phyloP scores from a whole-genome alignment of 352 stramenopile species.

The Globisporangium canariense region DNA sequence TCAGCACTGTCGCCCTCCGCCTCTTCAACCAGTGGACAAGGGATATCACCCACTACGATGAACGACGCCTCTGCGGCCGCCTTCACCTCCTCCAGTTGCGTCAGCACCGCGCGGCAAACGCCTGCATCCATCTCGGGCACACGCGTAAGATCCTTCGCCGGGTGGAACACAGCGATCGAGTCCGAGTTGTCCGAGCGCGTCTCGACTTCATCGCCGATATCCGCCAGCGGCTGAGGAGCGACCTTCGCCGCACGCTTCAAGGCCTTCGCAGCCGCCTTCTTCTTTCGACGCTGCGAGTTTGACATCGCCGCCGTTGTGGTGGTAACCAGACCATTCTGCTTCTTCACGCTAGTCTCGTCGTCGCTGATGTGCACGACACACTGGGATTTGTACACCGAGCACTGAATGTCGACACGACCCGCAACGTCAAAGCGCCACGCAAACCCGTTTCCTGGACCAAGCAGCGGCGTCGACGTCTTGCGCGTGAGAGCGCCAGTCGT shows the following conservation, averaged over 20 bases:
- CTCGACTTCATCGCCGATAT: conserved; percentile 21
- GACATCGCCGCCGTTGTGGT: background rate
- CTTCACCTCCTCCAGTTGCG: conserved; percentile 49
- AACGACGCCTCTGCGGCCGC: conserved; percentile 16
- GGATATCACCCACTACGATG: conserved; percentile 61
- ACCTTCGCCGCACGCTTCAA: conserved; percentile 15
- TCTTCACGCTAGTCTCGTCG: conserved; percentile 11
- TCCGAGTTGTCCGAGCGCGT: conserved; percentile 15
- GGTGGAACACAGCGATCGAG: conserved; percentile 38
- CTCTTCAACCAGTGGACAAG: conserved; percentile 41
- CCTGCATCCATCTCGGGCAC: conserved; percentile 41
- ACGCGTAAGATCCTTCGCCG: conserved; percentile 26
- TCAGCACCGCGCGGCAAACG: conserved; percentile 48
- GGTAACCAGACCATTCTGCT: conserved; percentile 16
- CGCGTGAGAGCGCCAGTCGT: background rate
- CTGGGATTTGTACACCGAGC: conserved; percentile 36
- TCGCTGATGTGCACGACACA: conserved; percentile 25
- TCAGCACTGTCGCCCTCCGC: conserved; percentile 7
- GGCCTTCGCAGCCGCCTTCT: conserved; percentile 22
- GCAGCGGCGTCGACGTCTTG: conserved; percentile 23
- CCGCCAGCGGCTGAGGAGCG: conserved; percentile 18
- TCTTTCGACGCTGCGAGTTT: conserved; percentile 13
- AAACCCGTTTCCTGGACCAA: conserved; percentile 26
- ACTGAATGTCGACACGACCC: conserved; percentile 24
- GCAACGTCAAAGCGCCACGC: conserved; percentile 31